A percentile compares a stretch with the other conserved stretches of the same genome.
Conservation (phyloP, 139 green algal species). For the Ettlia oleoabundans region DNA sequence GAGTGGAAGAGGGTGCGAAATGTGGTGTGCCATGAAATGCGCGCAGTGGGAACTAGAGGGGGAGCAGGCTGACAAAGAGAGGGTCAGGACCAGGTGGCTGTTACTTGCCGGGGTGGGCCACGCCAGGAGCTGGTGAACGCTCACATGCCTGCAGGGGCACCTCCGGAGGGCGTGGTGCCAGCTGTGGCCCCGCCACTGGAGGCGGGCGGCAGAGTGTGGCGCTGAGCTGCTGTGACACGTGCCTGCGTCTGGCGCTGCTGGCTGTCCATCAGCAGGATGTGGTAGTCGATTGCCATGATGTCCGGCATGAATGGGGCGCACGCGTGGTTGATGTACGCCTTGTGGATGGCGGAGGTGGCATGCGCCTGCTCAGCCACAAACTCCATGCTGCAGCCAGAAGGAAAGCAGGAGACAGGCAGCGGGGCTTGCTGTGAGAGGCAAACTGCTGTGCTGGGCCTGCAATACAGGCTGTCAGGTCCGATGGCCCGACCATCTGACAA, state of each 20-base stretch:
- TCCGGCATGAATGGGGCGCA: background rate
- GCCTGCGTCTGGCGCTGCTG: background rate
- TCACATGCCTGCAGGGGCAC: no score
- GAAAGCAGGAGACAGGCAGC: background rate
- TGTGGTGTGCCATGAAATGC: no score
- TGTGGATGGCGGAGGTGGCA: conserved; percentile 4
- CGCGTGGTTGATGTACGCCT: conserved; percentile 8
- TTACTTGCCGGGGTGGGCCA: no score
- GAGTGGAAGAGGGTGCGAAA: background rate
- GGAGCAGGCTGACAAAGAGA: no score
- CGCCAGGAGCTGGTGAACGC: no score
- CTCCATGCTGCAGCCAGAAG: conserved; percentile 13
- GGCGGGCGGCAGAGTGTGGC: background rate
- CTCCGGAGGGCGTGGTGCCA: no score
- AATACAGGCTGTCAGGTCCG: no score
- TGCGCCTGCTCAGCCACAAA: background rate
- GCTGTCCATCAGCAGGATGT: background rate
- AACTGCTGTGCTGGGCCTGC: no score
- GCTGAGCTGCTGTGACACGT: background rate
- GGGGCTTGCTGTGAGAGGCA: background rate
- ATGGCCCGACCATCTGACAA: no score
- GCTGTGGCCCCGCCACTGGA: no score
- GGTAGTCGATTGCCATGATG: background rate
- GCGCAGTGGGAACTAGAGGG: no score
- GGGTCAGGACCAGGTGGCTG: no score